phyloP scores from a whole-genome alignment of 495 filamentous ascomycete species.

The Neurospora africana region DNA sequence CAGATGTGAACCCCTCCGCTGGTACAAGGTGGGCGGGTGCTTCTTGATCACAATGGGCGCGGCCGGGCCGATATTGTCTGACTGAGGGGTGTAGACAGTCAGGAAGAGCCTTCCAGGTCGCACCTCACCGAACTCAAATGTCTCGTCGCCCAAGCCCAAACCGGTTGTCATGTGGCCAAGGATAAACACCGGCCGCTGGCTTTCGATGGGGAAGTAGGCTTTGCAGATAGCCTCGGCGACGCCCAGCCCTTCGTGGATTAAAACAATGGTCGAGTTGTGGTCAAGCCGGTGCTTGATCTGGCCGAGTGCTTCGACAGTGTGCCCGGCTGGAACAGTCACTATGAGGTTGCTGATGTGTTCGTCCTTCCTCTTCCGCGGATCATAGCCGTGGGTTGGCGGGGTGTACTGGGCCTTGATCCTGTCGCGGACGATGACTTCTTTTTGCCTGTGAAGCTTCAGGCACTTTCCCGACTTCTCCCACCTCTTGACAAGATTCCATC shows the following conservation, averaged over 20 bases:
- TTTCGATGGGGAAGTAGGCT: conserved; percentile 53
- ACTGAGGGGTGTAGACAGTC: conserved; percentile 7
- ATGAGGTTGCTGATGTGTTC: conserved; percentile 62
- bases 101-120: conserved; percentile 24
- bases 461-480: conserved; percentile 17
- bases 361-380: conserved; percentile 15
- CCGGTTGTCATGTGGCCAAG: conserved; percentile 61
- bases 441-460: conserved; percentile 14
- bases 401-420: conserved; percentile 13
- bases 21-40: conserved; percentile 15
- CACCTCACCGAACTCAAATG: conserved; percentile 54
- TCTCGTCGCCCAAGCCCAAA: conserved; percentile 29
- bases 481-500: neutral
- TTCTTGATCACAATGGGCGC: conserved; percentile 4
- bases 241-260: conserved; percentile 80
- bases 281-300: conserved; percentile 56
- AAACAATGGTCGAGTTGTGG: conserved; percentile 59
- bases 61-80: neutral
- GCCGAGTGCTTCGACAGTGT: conserved; percentile 45
- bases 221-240: conserved; percentile 62
- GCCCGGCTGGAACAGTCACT: conserved; percentile 51
- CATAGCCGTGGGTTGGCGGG: neutral
- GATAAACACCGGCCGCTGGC: conserved; percentile 60
- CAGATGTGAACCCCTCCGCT: conserved; percentile 15
- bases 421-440: conserved; percentile 2